A percentile compares a stretch with the other conserved stretches of the same genome.
Evolutionary conservation across 371 early-diverging fungal genomes (phyloP).

Genomic region (Syncephalis plumigaleata): DNA sequence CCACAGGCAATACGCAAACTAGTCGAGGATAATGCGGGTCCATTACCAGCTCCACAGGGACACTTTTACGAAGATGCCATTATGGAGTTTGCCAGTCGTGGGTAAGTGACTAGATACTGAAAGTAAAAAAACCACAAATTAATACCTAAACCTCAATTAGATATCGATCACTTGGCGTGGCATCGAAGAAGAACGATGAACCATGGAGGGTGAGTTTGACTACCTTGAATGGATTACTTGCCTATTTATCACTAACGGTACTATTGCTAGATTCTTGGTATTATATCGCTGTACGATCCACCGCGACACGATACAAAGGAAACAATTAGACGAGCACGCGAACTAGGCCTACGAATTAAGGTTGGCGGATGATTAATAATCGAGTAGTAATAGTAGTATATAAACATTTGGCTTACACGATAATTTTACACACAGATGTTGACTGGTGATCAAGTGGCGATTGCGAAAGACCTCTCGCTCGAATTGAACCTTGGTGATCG

Average conservation of each 20-base stretch:
- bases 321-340: slow-evolving; percentile 65
- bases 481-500: slow-evolving; percentile 51
- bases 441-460: slow-evolving; percentile 85
- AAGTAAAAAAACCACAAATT: too few relatives aligned
- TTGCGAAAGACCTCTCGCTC: slow-evolving; percentile 72
- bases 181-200: slow-evolving; percentile 37
- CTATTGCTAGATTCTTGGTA: slow-evolving; percentile 32
- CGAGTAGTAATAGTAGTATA: too few relatives aligned
- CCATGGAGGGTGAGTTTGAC: slow-evolving; percentile 16
- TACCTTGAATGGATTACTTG: slow-evolving; percentile 24
- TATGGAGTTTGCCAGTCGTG: slow-evolving; percentile 54
- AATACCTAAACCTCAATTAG: too few relatives aligned
- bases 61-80: slow-evolving; percentile 24
- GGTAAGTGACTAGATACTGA: slow-evolving; percentile 23
- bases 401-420: too few relatives aligned
- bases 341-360: slow-evolving; percentile 69
- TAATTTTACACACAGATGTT: slow-evolving; percentile 48
- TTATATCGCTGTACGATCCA: slow-evolving; percentile 75
- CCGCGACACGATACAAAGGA: slow-evolving; percentile 65
- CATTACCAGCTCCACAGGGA: too few relatives aligned
- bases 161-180: slow-evolving; percentile 53
- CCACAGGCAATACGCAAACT: not conserved
- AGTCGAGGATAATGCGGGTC: not conserved
- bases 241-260: slow-evolving; percentile 17
- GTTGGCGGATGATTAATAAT: too few relatives aligned